phyloP scores from a whole-genome alignment of 805 yeast species.

The Ogataea pilisensis region DNA sequence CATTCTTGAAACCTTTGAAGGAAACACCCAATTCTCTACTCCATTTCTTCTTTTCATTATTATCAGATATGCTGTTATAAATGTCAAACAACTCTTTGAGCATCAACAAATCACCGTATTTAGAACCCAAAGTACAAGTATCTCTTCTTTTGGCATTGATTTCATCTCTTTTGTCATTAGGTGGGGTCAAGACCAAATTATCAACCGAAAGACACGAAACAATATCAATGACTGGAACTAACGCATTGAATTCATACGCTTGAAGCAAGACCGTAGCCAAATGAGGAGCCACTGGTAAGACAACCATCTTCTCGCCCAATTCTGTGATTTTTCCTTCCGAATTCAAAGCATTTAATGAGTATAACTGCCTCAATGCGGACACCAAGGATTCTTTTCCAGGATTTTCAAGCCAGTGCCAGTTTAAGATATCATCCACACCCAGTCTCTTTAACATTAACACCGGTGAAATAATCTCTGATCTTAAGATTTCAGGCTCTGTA shows the following conservation, averaged over 20 bases:
- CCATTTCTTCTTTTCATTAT: slow-evolving; percentile 69
- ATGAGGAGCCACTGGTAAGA: slow-evolving; percentile 89
- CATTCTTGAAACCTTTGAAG: slow-evolving; percentile 76
- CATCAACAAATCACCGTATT: slow-evolving; percentile 79
- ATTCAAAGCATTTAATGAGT: slow-evolving; percentile 74
- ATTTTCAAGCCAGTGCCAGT: slow-evolving; percentile 90
- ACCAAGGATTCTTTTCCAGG: slow-evolving; percentile 78
- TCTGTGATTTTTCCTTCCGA: slow-evolving; percentile 71
- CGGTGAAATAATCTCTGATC: slow-evolving; percentile 84
- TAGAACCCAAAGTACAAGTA: slow-evolving; percentile 64
- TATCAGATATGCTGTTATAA: slow-evolving; percentile 40
- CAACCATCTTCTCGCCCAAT: slow-evolving; percentile 81
- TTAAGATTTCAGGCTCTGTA: slow-evolving; percentile 89
- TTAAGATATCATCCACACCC: slow-evolving; percentile 76
- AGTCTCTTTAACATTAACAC: slow-evolving; percentile 77
- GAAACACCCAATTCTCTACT: slow-evolving; percentile 76
- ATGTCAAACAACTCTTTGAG: slow-evolving; percentile 71
- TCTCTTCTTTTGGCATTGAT: slow-evolving; percentile 71
- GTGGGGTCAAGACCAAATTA: slow-evolving; percentile 75
- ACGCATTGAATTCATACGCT: slow-evolving; percentile 51
- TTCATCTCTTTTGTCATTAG: slow-evolving; percentile 77
- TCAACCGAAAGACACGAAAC: slow-evolving; percentile 93
- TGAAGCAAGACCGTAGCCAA: slow-evolving; percentile 77
- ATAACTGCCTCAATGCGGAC: slow-evolving; percentile 74
- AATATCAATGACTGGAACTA: slow-evolving; percentile 75